Evolutionary conservation across 257 asterid genomes (phyloP).

Genomic region (Nyctanthes arbortristis): DNA sequence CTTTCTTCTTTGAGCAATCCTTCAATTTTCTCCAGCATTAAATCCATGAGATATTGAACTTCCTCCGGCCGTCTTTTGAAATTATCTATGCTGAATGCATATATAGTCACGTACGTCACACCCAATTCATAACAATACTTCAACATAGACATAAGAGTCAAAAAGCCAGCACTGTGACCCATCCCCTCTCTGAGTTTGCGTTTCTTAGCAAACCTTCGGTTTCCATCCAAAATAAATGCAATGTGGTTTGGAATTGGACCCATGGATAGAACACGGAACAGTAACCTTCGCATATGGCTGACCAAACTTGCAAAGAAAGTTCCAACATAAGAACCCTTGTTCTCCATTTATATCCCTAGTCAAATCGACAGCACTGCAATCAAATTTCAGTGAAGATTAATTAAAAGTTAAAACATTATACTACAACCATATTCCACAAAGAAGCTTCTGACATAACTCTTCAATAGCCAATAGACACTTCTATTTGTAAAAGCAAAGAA

Average conservation of each 20-base stretch:
- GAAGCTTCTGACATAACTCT: background rate
- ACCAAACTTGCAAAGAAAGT: constrained; percentile 41
- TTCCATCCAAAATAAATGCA: constrained; percentile 77
- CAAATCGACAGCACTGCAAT: constrained; percentile 11
- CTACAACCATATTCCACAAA: background rate
- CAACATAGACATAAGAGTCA: constrained; percentile 58
- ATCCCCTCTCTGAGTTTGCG: constrained; percentile 46
- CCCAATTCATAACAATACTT: constrained; percentile 75
- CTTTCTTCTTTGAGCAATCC: constrained; percentile 64
- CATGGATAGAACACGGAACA: constrained; percentile 48
- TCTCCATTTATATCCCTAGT: constrained; percentile 31
- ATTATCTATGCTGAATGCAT: constrained; percentile 86
- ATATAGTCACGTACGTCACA: constrained; percentile 52
- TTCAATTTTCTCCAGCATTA: constrained; percentile 78
- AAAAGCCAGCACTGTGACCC: constrained; percentile 74
- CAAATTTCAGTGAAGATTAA: background rate
- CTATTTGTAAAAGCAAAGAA: background rate
- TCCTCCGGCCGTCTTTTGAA: constrained; percentile 70
- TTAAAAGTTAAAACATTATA: background rate
- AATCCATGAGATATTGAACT: constrained; percentile 60
- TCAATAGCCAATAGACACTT: background rate
- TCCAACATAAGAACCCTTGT: constrained; percentile 24
- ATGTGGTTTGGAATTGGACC: constrained; percentile 74
- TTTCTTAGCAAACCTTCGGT: constrained; percentile 68
- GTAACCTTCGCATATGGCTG: constrained; percentile 41